These are phyloP conservation scores for Leishmania martiniquensis DNA, from an alignment of 208 protist species.

Conservation along the genomic window DNA sequence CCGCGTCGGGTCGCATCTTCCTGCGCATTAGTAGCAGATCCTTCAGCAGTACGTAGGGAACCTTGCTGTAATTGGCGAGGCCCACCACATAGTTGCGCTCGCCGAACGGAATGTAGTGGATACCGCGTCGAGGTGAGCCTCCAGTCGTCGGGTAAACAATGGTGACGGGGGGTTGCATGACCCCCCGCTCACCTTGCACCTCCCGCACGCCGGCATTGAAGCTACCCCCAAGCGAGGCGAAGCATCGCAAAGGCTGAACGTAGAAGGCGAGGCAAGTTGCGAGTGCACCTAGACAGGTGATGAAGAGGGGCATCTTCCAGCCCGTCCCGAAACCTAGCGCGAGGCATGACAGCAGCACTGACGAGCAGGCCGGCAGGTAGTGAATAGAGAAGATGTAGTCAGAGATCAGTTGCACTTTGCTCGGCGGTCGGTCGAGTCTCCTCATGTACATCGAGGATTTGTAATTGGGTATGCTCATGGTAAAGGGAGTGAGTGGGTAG, in stretches of 20 bases:
- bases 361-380: conserved; percentile 6
- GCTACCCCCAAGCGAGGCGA: conserved; percentile 52
- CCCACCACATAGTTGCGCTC: conserved; percentile 64
- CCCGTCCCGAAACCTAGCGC: conserved; percentile 6
- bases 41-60: conserved; percentile 61
- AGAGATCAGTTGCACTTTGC: conserved; percentile 5
- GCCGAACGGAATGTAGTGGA: conserved; percentile 62
- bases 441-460: background rate
- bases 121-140: conserved; percentile 5
- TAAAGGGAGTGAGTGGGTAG: background rate
- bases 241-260: conserved; percentile 46
- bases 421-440: too few species aligned
- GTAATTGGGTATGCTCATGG: background rate
- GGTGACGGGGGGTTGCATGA: conserved; percentile 56
- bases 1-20: conserved; percentile 22
- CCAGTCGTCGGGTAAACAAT: conserved; percentile 67
- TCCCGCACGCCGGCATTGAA: conserved; percentile 54
- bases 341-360: conserved; percentile 6
- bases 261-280: conserved; percentile 31
- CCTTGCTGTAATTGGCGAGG: conserved; percentile 45
- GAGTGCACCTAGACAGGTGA: conserved; percentile 16
- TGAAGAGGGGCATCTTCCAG: conserved; percentile 12
- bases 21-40: conserved; percentile 48
- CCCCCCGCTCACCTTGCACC: conserved; percentile 27
- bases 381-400: conserved; percentile 34